Base-by-base conservation (phyloP, 495 filamentous ascomycete genomes). In the Haplographium delicatum region DNA sequence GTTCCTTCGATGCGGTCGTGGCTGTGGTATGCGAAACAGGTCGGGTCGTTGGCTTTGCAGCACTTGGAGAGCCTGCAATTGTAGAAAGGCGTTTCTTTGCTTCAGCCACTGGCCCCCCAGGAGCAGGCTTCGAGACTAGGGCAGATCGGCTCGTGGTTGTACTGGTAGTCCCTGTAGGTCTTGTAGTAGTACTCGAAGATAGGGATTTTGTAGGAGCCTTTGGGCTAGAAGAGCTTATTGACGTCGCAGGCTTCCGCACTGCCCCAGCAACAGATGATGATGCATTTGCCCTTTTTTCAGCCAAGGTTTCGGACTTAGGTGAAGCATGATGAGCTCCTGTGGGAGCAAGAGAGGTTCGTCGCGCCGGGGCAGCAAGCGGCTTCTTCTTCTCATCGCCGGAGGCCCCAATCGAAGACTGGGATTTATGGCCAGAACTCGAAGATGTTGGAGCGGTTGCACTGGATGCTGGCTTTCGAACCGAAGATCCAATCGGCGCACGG, bases 1-100 rank as follows among this genome's bases (percentile, higher is more conserved):
- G 58, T 44, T 76, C 73, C 57, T 73, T 78, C 30, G 69, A 56
- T 5, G 69, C 61, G n/a, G 62, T 62, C 2, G 61, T 50, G 5
- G 54, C 10, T 5, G 71, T 59, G 27, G 65, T 60, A 15, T 65
- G 46, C 31, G 51, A 52, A 42, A 63, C 62, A 5, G 65, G 16
- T 56, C 65, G 51, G 50, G 26, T 51, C 39, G 31, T 40, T 47
- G 65, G 53, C n/a, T 65, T 59, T 11, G 58, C 15, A 22, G 47
- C 26, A 10, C 44, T 53, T 37, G 66, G 30, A 23, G 74, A 74
- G 11, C 20, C 72, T 51, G 47, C 54, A 61, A 45, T 63, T 1
- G 62, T 62, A 19, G 76, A 78, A 23, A 78, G 55, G 10, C 74
- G 67, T 61, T 77, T 78, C 62, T 70, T 77, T 5, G 70, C 63